phyloP scores from a whole-genome alignment of 176 grass and related monocot genomes.

The Canna indica region DNA sequence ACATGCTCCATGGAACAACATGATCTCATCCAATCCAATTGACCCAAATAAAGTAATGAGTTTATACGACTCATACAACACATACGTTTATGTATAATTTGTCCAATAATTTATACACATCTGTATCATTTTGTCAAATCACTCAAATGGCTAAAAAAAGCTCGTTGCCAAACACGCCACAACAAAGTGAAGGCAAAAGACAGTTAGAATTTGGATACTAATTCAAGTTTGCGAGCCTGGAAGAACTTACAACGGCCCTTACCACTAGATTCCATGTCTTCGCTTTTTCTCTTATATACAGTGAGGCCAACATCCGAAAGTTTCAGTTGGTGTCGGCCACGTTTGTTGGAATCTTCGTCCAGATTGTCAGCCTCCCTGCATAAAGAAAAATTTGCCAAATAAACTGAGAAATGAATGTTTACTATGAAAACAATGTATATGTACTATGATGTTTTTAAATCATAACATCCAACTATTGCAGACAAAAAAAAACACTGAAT shows the following conservation, averaged over 20 bases:
- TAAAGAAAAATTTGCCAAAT: not conserved
- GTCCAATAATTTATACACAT: too few relatives aligned
- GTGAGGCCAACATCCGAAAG: constrained; percentile 71
- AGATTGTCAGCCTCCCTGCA: constrained; percentile 77
- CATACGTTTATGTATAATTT: too few relatives aligned
- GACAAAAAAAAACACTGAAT: too few relatives aligned
- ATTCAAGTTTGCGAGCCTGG: constrained; percentile 64
- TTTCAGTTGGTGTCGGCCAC: constrained; percentile 56
- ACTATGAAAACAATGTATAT: not conserved
- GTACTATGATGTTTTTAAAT: not conserved
- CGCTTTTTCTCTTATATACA: constrained; percentile 60
- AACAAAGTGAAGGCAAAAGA: not conserved
- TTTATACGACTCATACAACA: too few relatives aligned
- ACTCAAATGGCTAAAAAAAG: too few relatives aligned
- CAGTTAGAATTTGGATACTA: constrained; percentile 48
- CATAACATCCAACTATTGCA: too few relatives aligned
- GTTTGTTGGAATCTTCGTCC: constrained; percentile 48
- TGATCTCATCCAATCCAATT: too few relatives aligned
- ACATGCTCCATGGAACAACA: too few relatives aligned
- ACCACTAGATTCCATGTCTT: constrained; percentile 83
- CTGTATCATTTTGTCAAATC: too few relatives aligned
- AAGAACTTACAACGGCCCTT: constrained; percentile 92
- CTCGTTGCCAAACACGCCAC: too few relatives aligned
- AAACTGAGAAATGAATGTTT: not conserved
- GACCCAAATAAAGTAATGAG: too few relatives aligned